Conservation (phyloP, 208 protist species). For the Acanthamoeba royreba region DNA sequence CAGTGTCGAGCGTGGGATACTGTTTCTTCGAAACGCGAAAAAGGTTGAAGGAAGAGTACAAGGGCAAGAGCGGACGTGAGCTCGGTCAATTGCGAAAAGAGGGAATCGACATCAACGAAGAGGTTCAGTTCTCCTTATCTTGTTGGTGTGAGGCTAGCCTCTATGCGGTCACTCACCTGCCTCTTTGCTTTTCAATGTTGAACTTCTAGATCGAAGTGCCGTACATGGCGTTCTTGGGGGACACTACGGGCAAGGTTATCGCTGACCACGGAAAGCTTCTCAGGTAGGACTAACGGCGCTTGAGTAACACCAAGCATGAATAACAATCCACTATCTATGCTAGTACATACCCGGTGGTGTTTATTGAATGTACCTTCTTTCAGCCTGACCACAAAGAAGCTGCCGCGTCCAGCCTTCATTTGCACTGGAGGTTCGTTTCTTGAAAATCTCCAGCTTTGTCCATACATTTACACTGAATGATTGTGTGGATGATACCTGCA, state of each 20-base stretch:
- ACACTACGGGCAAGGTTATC: not conserved
- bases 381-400: not conserved
- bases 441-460: not conserved
- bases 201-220: not conserved
- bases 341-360: conserved; percentile 1
- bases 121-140: not conserved
- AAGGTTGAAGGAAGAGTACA: not conserved
- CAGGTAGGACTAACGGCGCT: too few relatives aligned
- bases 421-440: not conserved
- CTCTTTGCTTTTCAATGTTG: too few relatives aligned
- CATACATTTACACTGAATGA: not conserved
- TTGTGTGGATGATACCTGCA: not conserved
- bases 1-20: not conserved
- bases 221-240: not conserved
- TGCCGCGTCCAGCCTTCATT: not conserved
- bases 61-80: not conserved
- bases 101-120: not conserved
- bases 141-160: too few relatives aligned
- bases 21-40: not conserved
- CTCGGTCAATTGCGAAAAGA: not conserved
- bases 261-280: not conserved
- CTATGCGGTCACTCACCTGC: not conserved
- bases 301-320: too few relatives aligned
- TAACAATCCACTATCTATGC: too few relatives aligned
- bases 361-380: conserved; percentile 1